A percentile compares a stretch with the other conserved stretches of the same genome.
These are phyloP conservation scores for Nicotiana paniculata DNA, from an alignment of 257 asterid species.

Conservation along the genomic window DNA sequence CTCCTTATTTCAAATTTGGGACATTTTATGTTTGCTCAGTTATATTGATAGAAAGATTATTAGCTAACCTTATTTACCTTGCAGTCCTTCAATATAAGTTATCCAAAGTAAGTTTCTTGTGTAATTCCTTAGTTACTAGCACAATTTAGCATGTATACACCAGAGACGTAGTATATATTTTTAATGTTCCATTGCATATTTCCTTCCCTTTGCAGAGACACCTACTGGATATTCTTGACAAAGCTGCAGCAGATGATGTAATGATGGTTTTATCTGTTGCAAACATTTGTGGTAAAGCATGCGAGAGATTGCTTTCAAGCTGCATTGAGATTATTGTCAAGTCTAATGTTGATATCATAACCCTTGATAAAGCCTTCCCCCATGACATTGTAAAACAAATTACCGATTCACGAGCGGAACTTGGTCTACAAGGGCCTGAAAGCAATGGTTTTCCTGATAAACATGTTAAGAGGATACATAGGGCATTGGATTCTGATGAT, in stretches of 20 bases:
- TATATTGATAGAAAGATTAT: background rate
- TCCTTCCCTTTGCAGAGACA: slow-evolving; percentile 43
- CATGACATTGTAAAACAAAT: slow-evolving; percentile 56
- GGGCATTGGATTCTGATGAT: slow-evolving; percentile 94
- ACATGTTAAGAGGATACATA: slow-evolving; percentile 81
- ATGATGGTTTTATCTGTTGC: slow-evolving; percentile 69
- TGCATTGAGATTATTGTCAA: slow-evolving; percentile 64
- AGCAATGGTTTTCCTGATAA: slow-evolving; percentile 52
- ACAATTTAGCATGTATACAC: background rate
- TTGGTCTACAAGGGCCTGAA: slow-evolving; percentile 46
- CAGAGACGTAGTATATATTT: background rate
- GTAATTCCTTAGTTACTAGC: background rate
- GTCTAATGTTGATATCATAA: slow-evolving; percentile 73
- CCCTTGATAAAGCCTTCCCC: slow-evolving; percentile 77
- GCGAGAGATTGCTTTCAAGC: slow-evolving; percentile 52
- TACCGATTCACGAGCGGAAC: slow-evolving; percentile 44
- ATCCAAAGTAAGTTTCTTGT: background rate
- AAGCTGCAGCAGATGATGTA: slow-evolving; percentile 72
- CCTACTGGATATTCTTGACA: slow-evolving; percentile 61
- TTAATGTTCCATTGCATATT: slow-evolving; percentile 4
- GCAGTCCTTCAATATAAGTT: background rate
- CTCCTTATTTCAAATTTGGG: background rate
- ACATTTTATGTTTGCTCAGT: background rate
- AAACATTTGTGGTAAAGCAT: slow-evolving; percentile 45
- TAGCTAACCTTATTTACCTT: background rate